A percentile compares a stretch with the other conserved stretches of the same genome.
phyloP scores from a whole-genome alignment of 2,329 filamentous ascomycete species.

The Orbilia quercus region DNA sequence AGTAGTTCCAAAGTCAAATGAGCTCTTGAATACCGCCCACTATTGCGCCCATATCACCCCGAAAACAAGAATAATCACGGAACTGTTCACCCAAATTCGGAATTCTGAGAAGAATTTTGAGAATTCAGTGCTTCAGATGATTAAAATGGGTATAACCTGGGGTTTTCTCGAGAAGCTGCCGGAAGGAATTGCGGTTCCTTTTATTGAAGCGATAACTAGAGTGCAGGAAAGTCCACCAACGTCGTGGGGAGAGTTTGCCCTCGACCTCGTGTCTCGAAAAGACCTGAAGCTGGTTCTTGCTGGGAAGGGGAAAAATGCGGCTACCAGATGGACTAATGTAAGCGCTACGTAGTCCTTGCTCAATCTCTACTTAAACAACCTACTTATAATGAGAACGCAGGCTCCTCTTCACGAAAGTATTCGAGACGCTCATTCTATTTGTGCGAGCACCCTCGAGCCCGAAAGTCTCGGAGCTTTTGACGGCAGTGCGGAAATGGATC shows the following conservation, averaged over 20 bases:
- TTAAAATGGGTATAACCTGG: slow-evolving; percentile 74
- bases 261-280: slow-evolving; percentile 81
- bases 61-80: slow-evolving; percentile 76
- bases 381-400: slow-evolving; percentile 62
- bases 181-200: slow-evolving; percentile 80
- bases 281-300: slow-evolving; percentile 78
- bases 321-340: slow-evolving; percentile 61
- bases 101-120: slow-evolving; percentile 67
- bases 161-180: slow-evolving; percentile 83
- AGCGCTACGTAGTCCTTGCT: slow-evolving; percentile 1
- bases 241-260: slow-evolving; percentile 76
- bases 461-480: slow-evolving; percentile 72
- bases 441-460: slow-evolving; percentile 67
- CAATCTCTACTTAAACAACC: not conserved
- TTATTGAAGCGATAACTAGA: slow-evolving; percentile 84
- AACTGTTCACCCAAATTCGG: slow-evolving; percentile 72
- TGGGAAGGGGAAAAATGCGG: slow-evolving; percentile 63
- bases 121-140: slow-evolving; percentile 79
- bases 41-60: slow-evolving; percentile 67
- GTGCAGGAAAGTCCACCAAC: slow-evolving; percentile 85
- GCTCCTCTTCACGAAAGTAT: slow-evolving; percentile 73
- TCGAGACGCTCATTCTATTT: slow-evolving; percentile 83
- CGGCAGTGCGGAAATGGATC: slow-evolving; percentile 83
- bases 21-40: slow-evolving; percentile 63
- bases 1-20: slow-evolving; percentile 61